Conservation (phyloP, 768 basidiomycete genomes). For the Naganishia randhawae region DNA sequence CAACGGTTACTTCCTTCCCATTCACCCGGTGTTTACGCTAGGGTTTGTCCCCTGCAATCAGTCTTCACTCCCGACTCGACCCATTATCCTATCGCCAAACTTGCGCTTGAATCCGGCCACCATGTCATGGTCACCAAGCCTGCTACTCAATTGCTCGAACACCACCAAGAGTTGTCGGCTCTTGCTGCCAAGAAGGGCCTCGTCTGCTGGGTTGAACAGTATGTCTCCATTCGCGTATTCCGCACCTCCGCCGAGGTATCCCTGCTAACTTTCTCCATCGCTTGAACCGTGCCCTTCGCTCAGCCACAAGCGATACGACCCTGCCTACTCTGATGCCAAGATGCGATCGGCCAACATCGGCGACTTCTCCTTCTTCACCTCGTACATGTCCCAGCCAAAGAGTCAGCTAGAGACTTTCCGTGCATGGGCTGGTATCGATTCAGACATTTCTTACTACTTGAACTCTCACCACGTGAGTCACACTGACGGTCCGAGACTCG, state of each 20-base stretch:
- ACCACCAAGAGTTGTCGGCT: constrained; percentile 73
- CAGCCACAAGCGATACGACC: constrained; percentile 59
- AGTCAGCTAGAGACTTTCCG: constrained; percentile 90
- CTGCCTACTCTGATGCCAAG: constrained; percentile 86
- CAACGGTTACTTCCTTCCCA: constrained; percentile 10
- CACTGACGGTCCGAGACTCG: constrained; percentile 62
- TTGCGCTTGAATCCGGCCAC: constrained; percentile 76
- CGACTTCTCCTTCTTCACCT: constrained; percentile 91
- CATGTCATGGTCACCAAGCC: constrained; percentile 93
- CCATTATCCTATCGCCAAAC: constrained; percentile 76
- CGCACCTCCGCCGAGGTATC: constrained; percentile 56
- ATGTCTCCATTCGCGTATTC: constrained; percentile 51
- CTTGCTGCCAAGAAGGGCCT: constrained; percentile 75
- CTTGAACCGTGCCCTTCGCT: background rate
- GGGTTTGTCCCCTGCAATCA: background rate
- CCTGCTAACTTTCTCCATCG: background rate
- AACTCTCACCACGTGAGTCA: constrained; percentile 83
- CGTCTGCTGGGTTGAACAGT: constrained; percentile 91
- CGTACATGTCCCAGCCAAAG: constrained; percentile 98
- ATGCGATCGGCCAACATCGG: constrained; percentile 70
- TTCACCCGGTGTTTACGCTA: constrained; percentile 14
- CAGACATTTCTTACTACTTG: constrained; percentile 91
- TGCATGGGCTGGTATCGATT: constrained; percentile 91
- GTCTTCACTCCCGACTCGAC: constrained; percentile 91
- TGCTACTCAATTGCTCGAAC: constrained; percentile 75